A percentile compares a stretch with the other conserved stretches of the same genome.
Conservation (phyloP, 495 filamentous ascomycete species). For the Xylona heveae region DNA sequence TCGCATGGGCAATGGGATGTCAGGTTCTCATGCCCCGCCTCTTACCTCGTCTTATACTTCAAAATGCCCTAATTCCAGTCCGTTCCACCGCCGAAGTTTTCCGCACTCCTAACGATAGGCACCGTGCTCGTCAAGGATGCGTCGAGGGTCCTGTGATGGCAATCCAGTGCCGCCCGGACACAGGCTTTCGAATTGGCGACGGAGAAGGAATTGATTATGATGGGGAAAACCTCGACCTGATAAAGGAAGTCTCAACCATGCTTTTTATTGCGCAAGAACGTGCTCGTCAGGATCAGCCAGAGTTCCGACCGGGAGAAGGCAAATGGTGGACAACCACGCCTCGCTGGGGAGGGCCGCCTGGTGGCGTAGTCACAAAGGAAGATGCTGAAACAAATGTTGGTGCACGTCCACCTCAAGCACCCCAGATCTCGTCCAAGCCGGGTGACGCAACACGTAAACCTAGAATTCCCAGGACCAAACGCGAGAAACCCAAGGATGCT, state of each 20-base stretch:
- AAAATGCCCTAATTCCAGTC: constrained; percentile 27
- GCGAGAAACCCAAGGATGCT: background rate
- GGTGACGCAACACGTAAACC: too few relatives aligned
- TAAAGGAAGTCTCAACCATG: constrained; percentile 51
- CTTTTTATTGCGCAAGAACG: constrained; percentile 69
- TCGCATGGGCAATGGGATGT: constrained; percentile 61
- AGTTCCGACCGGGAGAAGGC: constrained; percentile 46
- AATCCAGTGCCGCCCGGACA: constrained; percentile 36
- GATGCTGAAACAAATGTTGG: too few relatives aligned
- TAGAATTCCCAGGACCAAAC: background rate
- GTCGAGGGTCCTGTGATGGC: constrained; percentile 52
- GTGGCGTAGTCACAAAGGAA: constrained; percentile 18
- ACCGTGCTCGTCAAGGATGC: constrained; percentile 46
- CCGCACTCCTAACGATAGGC: constrained; percentile 42
- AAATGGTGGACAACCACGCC: constrained; percentile 61
- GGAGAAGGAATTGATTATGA: constrained; percentile 6
- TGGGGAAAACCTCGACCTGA: constrained; percentile 42
- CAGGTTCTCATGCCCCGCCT: constrained; percentile 39
- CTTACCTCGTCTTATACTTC: constrained; percentile 38
- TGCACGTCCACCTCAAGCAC: too few relatives aligned
- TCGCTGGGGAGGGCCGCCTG: constrained; percentile 46
- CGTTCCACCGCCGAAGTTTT: constrained; percentile 35
- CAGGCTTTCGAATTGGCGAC: constrained; percentile 29
- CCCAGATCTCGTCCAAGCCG: too few relatives aligned
- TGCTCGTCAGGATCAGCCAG: constrained; percentile 41